These are phyloP conservation scores for Spathaspora boniae DNA, from an alignment of 805 yeast genomes.

Conservation along the genomic window DNA sequence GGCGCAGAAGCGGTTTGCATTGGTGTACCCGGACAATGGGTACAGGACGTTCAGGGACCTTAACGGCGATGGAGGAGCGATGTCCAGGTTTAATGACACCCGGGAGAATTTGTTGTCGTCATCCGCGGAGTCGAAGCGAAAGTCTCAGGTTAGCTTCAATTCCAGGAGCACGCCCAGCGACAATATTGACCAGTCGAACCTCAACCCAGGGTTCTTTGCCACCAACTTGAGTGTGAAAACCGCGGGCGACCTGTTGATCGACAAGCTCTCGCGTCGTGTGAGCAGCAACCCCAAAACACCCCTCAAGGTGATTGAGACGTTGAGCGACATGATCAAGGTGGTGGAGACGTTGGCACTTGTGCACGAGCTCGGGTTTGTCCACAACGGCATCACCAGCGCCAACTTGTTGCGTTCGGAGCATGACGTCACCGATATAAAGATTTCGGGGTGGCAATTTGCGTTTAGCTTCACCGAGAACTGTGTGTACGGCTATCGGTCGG, in stretches of 20 bases:
- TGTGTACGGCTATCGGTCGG: slow-evolving; percentile 37
- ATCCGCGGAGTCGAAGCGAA: neutral
- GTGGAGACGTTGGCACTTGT: slow-evolving; percentile 20
- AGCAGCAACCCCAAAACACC: slow-evolving; percentile 15
- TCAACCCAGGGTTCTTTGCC: neutral
- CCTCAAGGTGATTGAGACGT: slow-evolving; percentile 16
- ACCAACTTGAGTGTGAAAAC: neutral
- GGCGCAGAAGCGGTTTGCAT: slow-evolving; percentile 16
- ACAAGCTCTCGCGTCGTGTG: slow-evolving; percentile 5
- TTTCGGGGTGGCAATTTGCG: slow-evolving; percentile 49
- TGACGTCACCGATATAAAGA: slow-evolving; percentile 28
- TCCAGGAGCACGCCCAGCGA: slow-evolving; percentile 7
- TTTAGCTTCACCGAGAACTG: slow-evolving; percentile 43
- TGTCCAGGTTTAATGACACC: neutral
- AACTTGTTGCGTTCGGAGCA: slow-evolving; percentile 20
- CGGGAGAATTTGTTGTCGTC: slow-evolving; percentile 4
- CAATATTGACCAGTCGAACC: slow-evolving; percentile 1
- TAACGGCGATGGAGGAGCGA: neutral
- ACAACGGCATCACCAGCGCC: slow-evolving; percentile 44
- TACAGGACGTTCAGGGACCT: slow-evolving; percentile 13
- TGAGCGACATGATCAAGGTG: slow-evolving; percentile 22
- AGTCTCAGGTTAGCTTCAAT: neutral
- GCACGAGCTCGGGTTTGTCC: slow-evolving; percentile 43
- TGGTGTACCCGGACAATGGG: slow-evolving; percentile 19
- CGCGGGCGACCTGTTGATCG: slow-evolving; percentile 5